Conservation (phyloP, 2,329 filamentous ascomycete species). For the Harringtonia aguacate region DNA sequence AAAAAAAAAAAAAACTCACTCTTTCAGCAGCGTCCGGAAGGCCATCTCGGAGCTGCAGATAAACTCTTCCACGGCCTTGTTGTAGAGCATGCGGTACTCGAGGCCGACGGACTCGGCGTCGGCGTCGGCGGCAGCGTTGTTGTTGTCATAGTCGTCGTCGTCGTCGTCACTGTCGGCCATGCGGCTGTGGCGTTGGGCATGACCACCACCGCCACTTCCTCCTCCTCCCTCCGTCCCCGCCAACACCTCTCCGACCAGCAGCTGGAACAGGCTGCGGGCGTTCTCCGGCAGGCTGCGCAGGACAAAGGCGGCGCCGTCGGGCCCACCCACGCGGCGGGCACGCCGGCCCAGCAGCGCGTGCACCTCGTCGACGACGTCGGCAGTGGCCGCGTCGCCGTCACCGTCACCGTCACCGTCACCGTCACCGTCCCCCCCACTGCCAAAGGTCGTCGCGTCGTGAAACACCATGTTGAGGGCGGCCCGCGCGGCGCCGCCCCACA, state of each 20-base stretch:
- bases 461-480: constrained; percentile 79
- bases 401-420: no score
- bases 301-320: constrained; percentile 87
- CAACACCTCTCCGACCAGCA: constrained; percentile 78
- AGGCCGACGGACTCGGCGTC: constrained; percentile 55
- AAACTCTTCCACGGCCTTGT: constrained; percentile 93
- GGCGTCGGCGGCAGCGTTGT: constrained; percentile 54
- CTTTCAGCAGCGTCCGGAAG: constrained; percentile 86
- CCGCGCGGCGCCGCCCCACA: constrained; percentile 84
- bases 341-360: constrained; percentile 77
- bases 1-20: constrained; percentile 40
- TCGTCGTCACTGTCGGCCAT: constrained; percentile 74
- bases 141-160: constrained; percentile 83
- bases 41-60: constrained; percentile 95
- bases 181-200: no score
- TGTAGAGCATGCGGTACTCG: constrained; percentile 85
- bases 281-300: constrained; percentile 86
- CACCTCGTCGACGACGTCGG: constrained; percentile 78
- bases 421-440: no score
- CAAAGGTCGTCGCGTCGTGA: constrained; percentile 88
- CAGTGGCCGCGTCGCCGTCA: constrained; percentile 42
- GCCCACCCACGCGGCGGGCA: constrained; percentile 69
- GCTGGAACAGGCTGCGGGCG: constrained; percentile 73
- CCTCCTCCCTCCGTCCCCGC: constrained; percentile 45
- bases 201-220: constrained; percentile 32